These are phyloP conservation scores for Boletus pseudopeckii DNA, from an alignment of 768 basidiomycete species.

Conservation along the genomic window DNA sequence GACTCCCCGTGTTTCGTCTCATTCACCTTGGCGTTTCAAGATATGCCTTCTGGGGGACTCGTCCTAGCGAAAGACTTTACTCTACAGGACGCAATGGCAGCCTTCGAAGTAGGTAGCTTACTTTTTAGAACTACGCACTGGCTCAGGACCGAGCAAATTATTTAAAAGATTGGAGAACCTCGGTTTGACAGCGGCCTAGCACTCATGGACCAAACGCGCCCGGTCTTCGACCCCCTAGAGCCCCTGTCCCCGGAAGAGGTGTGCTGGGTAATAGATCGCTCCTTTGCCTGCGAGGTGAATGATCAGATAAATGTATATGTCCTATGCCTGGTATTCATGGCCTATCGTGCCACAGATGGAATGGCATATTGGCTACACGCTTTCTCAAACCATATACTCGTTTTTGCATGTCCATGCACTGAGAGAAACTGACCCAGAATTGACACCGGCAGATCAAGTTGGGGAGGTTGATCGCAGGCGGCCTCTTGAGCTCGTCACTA, in stretches of 20 bases:
- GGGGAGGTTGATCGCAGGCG: slow-evolving; percentile 40
- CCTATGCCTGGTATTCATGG: slow-evolving; percentile 11
- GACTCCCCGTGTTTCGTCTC: not conserved
- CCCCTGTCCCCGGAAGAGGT: slow-evolving; percentile 74
- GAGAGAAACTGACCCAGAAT: slow-evolving; percentile 55
- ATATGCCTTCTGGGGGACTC: slow-evolving; percentile 61
- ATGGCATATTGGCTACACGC: slow-evolving; percentile 81
- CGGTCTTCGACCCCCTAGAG: slow-evolving; percentile 59
- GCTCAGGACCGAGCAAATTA: slow-evolving; percentile 28
- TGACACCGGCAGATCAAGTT: slow-evolving; percentile 30
- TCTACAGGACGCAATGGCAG: slow-evolving; percentile 90
- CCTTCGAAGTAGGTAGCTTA: slow-evolving; percentile 64
- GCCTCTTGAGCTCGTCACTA: slow-evolving; percentile 59
- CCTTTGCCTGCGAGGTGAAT: slow-evolving; percentile 74
- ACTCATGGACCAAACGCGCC: slow-evolving; percentile 37
- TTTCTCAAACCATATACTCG: slow-evolving; percentile 86
- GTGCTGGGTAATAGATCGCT: slow-evolving; percentile 83
- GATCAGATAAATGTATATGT: slow-evolving; percentile 13
- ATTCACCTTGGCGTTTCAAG: slow-evolving; percentile 35
- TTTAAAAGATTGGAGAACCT: slow-evolving; percentile 77
- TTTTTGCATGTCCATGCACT: slow-evolving; percentile 69
- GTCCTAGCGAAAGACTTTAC: slow-evolving; percentile 68
- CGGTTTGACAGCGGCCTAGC: slow-evolving; percentile 82
- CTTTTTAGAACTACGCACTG: slow-evolving; percentile 5
- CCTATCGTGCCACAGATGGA: slow-evolving; percentile 55